These are phyloP conservation scores for Claviceps quebecensis DNA, from an alignment of 2,329 filamentous ascomycete genomes.

Conservation along the genomic window DNA sequence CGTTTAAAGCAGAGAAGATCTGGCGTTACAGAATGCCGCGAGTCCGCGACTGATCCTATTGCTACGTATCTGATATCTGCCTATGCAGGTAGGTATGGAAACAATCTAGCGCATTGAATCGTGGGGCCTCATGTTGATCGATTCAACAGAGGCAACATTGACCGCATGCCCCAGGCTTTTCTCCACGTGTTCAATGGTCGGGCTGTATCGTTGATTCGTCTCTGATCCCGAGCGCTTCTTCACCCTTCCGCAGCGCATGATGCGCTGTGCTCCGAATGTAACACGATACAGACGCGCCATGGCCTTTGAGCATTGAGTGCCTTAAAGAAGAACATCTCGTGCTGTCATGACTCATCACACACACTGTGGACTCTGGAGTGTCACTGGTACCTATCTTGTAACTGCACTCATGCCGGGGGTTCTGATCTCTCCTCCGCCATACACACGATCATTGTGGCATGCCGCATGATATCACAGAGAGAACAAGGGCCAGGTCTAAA, in stretches of 20 bases:
- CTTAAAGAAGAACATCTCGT: neutral
- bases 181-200: neutral
- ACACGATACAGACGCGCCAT: neutral
- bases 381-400: too few species aligned
- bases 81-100: too few species aligned
- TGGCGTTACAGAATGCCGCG: too few species aligned
- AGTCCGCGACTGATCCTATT: too few species aligned
- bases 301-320: neutral
- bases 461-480: neutral
- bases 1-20: too few species aligned
- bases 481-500: neutral
- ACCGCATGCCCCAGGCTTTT: neutral
- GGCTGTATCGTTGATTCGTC: neutral
- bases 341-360: constrained; percentile 2
- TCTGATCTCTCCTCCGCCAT: too few species aligned
- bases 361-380: neutral
- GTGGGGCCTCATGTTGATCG: neutral
- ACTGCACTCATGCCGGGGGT: neutral
- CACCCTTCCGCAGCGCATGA: neutral
- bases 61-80: too few species aligned
- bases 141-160: neutral
- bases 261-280: neutral
- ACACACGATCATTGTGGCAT: neutral
- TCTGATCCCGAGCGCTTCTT: neutral
- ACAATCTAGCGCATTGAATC: too few species aligned